phyloP scores from a whole-genome alignment of 768 basidiomycete genomes.

The Cyclocybe cylindracea region DNA sequence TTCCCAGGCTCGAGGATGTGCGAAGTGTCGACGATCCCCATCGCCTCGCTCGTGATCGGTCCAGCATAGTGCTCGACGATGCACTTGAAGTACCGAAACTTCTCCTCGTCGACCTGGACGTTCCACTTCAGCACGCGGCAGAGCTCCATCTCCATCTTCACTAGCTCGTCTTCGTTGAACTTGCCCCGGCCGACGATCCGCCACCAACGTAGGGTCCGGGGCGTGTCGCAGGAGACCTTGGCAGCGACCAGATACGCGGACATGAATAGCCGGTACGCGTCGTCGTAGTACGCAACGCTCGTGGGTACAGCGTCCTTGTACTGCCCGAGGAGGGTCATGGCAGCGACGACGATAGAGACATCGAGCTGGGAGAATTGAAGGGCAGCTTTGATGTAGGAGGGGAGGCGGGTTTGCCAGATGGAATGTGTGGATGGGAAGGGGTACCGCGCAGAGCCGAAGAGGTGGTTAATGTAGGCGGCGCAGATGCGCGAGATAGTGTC shows the following conservation, averaged over 20 bases:
- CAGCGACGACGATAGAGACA: background rate
- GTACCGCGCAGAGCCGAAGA: constrained; percentile 11
- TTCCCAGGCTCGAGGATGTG: too few relatives aligned
- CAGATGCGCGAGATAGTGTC: background rate
- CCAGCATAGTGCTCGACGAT: background rate
- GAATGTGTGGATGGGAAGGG: constrained; percentile 5
- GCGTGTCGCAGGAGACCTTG: background rate
- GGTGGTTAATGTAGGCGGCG: constrained; percentile 10
- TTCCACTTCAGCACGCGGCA: constrained; percentile 5
- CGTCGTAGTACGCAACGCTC: constrained; percentile 4
- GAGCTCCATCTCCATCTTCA: constrained; percentile 1
- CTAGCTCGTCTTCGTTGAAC: background rate
- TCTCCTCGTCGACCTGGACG: background rate
- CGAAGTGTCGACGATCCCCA: too few relatives aligned
- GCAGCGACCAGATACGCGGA: background rate
- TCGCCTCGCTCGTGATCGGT: too few relatives aligned
- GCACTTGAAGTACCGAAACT: background rate
- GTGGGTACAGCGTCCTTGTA: constrained; percentile 4
- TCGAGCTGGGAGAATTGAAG: constrained; percentile 2
- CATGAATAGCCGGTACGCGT: constrained; percentile 1
- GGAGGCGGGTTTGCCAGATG: constrained; percentile 8
- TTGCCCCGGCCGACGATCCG: background rate
- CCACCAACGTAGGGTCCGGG: background rate
- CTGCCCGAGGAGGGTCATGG: constrained; percentile 7
- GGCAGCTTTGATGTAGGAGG: constrained; percentile 3